Base-by-base conservation (phyloP, 2,329 filamentous ascomycete species). In the Trichophyton equinum region DNA sequence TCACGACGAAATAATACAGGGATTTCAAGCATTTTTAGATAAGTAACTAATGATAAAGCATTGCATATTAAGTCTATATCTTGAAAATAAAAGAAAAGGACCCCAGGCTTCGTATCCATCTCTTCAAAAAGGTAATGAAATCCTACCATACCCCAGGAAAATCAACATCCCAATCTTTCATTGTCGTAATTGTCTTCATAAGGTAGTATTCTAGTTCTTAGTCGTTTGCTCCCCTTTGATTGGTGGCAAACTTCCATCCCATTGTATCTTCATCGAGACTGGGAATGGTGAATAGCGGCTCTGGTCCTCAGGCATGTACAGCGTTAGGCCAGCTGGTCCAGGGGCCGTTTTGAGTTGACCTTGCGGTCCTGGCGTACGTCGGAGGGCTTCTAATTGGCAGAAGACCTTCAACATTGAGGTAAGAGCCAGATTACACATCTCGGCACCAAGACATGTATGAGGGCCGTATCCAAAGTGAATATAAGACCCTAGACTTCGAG, bases 301-400 rank as follows among this genome's bases (percentile, higher is more conserved):
- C 47, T 77, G 74, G 60, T 78, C 71, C 36, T 73, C 71, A 59
- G 72, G 70, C 75, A 78, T 76, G 61, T 77, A 78, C 62, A 73
- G 71, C 4, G 74, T 69, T 51, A 78, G 69, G 4, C 74, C 75
- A 47, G 72, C 75, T 15, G 71, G 68, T 9, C 69, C 73, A 27
- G 69, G 63, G 33, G 76, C 67, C 60, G 69, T 75, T 72, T 79
- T 79, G 60, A 79, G 73, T 51, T 67, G 56, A 0, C 77, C 78
- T 74, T 78, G 78, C 57, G 71, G 70, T 0, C 77, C 77, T 0
- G 76, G 76, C 0, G 77, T 78, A 0, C 74, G 74, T 4, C 78
- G 75, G 1, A 80, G 70, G 47, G 76, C 65, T 64, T 76, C 76
- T 59, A 80, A 73, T 18, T 72, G 73, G 0, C 76, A 77, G 0